Evolutionary conservation across 768 basidiomycete genomes (phyloP), one percentile per base, ranked within the genome.

Genomic region (Mycena albidolilacea): DNA sequence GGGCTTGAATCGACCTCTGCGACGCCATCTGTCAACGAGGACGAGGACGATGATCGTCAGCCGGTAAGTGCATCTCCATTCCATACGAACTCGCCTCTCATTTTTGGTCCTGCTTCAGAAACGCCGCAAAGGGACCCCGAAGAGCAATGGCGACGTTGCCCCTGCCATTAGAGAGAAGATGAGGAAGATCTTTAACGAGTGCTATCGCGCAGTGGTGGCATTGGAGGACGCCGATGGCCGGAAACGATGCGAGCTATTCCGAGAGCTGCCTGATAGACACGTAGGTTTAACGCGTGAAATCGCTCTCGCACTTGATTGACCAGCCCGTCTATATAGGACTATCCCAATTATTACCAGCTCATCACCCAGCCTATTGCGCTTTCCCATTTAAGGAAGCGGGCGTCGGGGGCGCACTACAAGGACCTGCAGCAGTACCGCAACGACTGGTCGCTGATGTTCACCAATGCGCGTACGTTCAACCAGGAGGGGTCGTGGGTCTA

Each of bases 401-500:
- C 88, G 60, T 90, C 85, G 63, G 85, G 87, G 67, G 86, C 87
- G 57, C 86, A 88, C 68, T 96, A 96, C 86, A 95, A 95, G 86
- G 90, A 83, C 48, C 90, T 97, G 44, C 84, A 88, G 43, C 85
- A 89, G 69, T 96, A 91, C 84, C 86, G 89, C 69, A 89, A 90
- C 57, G 96, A 97, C 81, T 96, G 93, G 91, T 88, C 89, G 76
- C 88, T 96, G 68, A 97, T 99, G 93, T 98, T 97, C 82, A 88
- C 90, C 81, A 99, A 99, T 78, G 97, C 97, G 6, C 89, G 94
- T 77, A 94, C 91, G 55, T 99, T 96, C 86, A 98, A 98, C 81
- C 92, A 94, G 81, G 96, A 97, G 82, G 96, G 94, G 1, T 97
- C 96, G 0, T 96, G 95, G 94, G 96, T 98, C 46, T 97, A 97